These are phyloP conservation scores for Cadophora gregata DNA, from an alignment of 2,329 filamentous ascomycete species.

Conservation along the genomic window DNA sequence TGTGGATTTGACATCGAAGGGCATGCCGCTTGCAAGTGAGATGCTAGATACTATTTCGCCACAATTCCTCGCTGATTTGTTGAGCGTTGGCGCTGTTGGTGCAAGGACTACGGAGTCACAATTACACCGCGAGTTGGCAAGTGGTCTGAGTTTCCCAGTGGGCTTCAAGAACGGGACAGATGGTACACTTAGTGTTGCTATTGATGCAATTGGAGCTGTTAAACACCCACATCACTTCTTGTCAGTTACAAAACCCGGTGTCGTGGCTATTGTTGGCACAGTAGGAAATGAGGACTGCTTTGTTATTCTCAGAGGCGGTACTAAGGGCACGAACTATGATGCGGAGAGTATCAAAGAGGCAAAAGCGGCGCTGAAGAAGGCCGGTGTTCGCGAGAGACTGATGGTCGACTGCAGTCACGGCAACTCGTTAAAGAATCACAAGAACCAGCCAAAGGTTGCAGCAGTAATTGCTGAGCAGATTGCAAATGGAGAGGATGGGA, in stretches of 20 bases:
- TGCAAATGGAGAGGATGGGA: slow-evolving; percentile 75
- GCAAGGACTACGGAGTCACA: slow-evolving; percentile 97
- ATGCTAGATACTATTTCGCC: slow-evolving; percentile 99
- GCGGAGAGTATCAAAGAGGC: slow-evolving; percentile 82
- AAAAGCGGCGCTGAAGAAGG: slow-evolving; percentile 77
- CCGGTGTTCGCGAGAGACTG: slow-evolving; percentile 75
- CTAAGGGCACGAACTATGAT: slow-evolving; percentile 93
- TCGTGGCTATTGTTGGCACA: slow-evolving; percentile 93
- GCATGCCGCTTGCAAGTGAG: slow-evolving; percentile 96
- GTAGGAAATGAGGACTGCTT: slow-evolving; percentile 97
- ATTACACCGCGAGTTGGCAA: slow-evolving; percentile 92
- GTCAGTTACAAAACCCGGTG: slow-evolving; percentile 94
- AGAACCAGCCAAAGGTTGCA: slow-evolving; percentile 95
- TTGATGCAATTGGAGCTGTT: slow-evolving; percentile 94
- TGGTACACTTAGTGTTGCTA: slow-evolving; percentile 84
- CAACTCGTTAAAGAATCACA: slow-evolving; percentile 95
- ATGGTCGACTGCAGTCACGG: slow-evolving; percentile 99
- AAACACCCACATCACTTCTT: slow-evolving; percentile 95
- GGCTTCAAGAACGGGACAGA: slow-evolving; percentile 99
- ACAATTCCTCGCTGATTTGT: slow-evolving; percentile 91
- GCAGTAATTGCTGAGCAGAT: slow-evolving; percentile 84
- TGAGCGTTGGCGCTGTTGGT: slow-evolving; percentile 91
- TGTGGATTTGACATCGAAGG: slow-evolving; percentile 86
- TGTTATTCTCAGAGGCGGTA: slow-evolving; percentile 91
- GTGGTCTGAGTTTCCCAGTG: slow-evolving; percentile 93